Evolutionary conservation across 2,329 filamentous ascomycete species (phyloP).

Genomic region (Cadophora sp.): DNA sequence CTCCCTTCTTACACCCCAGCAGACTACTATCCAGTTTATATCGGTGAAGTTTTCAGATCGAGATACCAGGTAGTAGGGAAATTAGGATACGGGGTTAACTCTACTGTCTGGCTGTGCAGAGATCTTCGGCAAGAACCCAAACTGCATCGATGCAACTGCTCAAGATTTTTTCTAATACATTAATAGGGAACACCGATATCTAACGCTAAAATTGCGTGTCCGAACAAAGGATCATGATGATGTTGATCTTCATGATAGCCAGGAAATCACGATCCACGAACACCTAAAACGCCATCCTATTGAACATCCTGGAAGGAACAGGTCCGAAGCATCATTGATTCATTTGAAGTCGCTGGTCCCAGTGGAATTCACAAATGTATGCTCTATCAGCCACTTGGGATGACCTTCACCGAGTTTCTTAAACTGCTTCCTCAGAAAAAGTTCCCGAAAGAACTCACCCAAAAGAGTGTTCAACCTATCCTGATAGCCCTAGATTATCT

Average conservation of each 20-base stretch:
- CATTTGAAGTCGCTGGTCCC: constrained; percentile 48
- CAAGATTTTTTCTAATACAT: not conserved
- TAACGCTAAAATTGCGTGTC: constrained; percentile 35
- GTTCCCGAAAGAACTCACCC: constrained; percentile 40
- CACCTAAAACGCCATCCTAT: constrained; percentile 47
- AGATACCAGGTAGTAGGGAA: constrained; percentile 36
- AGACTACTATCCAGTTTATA: constrained; percentile 30
- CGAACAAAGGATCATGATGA: constrained; percentile 40
- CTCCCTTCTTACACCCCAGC: not conserved
- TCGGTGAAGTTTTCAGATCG: constrained; percentile 31
- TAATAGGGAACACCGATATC: constrained; percentile 31
- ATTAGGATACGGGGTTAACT: constrained; percentile 34
- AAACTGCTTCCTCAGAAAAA: constrained; percentile 49
- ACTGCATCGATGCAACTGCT: no score
- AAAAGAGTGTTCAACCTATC: constrained; percentile 44
- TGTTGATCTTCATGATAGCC: constrained; percentile 24
- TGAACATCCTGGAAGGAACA: constrained; percentile 36
- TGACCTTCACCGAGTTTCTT: constrained; percentile 50
- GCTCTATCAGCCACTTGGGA: constrained; percentile 52
- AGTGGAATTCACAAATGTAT: constrained; percentile 48
- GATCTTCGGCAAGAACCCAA: constrained; percentile 21
- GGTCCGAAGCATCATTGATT: constrained; percentile 48
- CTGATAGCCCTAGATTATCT: constrained; percentile 55
- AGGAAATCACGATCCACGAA: constrained; percentile 53
- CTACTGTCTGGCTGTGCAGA: constrained; percentile 36